Evolutionary conservation across 768 basidiomycete species (phyloP).

Genomic region (Pholiota microspora): DNA sequence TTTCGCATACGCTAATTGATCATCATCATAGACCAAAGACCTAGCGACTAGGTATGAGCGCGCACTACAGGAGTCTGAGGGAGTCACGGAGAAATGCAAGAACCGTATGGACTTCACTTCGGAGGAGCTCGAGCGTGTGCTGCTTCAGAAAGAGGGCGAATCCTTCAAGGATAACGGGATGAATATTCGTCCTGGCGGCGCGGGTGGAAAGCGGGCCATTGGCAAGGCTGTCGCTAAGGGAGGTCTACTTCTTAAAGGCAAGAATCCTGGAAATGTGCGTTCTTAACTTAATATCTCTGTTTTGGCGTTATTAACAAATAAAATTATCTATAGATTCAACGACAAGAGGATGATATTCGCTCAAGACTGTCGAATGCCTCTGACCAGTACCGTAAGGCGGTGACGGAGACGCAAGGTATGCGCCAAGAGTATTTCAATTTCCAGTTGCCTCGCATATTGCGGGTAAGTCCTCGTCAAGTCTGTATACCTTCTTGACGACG

Average conservation of each 20-base stretch:
- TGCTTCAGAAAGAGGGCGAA: slow-evolving; percentile 95
- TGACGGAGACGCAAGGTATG: slow-evolving; percentile 84
- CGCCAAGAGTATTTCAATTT: slow-evolving; percentile 98
- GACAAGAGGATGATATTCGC: slow-evolving; percentile 94
- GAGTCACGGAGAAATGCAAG: slow-evolving; percentile 85
- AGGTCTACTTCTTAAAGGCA: slow-evolving; percentile 85
- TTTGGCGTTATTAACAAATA: neutral
- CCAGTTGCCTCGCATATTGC: slow-evolving; percentile 88
- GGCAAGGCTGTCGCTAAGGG: slow-evolving; percentile 93
- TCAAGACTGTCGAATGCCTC: slow-evolving; percentile 80
- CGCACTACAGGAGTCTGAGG: slow-evolving; percentile 83
- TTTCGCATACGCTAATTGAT: slow-evolving; percentile 2
- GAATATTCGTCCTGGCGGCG: slow-evolving; percentile 58
- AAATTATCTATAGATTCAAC: slow-evolving; percentile 57
- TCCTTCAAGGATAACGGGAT: slow-evolving; percentile 78
- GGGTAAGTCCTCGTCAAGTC: slow-evolving; percentile 54
- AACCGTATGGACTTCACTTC: slow-evolving; percentile 82
- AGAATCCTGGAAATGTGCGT: slow-evolving; percentile 83
- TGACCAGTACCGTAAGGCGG: slow-evolving; percentile 87
- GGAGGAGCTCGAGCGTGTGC: slow-evolving; percentile 90
- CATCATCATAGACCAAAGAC: slow-evolving; percentile 74
- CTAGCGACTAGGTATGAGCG: slow-evolving; percentile 86
- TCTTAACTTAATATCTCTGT: neutral
- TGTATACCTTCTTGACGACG: slow-evolving; percentile 3
- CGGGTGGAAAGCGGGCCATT: slow-evolving; percentile 75